A percentile compares a stretch with the other conserved stretches of the same genome.
phyloP scores from a whole-genome alignment of 2,329 filamentous ascomycete genomes.

The Hymenoscyphus fructigenus region DNA sequence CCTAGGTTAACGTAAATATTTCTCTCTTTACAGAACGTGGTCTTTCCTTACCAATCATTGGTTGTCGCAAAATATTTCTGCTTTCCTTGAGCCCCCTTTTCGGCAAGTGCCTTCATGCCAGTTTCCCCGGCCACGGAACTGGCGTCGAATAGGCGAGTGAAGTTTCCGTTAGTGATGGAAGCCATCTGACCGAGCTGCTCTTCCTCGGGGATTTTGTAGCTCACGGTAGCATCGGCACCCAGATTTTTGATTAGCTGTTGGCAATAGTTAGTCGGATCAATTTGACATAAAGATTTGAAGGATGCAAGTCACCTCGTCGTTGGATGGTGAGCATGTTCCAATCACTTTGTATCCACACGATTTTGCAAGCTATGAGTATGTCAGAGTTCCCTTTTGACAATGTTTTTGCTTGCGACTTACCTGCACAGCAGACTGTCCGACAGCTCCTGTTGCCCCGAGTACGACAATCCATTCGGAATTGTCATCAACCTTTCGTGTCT shows the following conservation, averaged over 20 bases:
- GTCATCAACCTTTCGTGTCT: constrained; percentile 8
- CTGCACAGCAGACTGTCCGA: constrained; percentile 40
- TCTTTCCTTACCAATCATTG: constrained; percentile 37
- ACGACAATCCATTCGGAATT: constrained; percentile 41
- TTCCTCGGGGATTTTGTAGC: constrained; percentile 33
- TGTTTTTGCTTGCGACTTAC: constrained; percentile 5
- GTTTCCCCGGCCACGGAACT: constrained; percentile 32
- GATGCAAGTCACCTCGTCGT: constrained; percentile 20
- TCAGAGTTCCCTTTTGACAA: neutral
- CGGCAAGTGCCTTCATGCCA: constrained; percentile 37
- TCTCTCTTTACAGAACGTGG: neutral
- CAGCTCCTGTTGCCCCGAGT: constrained; percentile 39
- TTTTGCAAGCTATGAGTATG: constrained; percentile 34
- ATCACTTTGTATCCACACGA: constrained; percentile 41
- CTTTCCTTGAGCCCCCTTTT: constrained; percentile 17
- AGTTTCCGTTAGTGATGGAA: constrained; percentile 38
- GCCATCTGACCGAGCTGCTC: constrained; percentile 38
- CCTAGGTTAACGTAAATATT: constrained; percentile 14
- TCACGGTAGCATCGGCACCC: constrained; percentile 38
- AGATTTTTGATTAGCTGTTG: constrained; percentile 30
- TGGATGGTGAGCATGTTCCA: constrained; percentile 39
- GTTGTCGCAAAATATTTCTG: constrained; percentile 38
- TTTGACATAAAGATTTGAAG: neutral
- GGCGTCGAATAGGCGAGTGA: constrained; percentile 38
- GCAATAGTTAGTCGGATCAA: neutral